Evolutionary conservation across 768 basidiomycete genomes (phyloP).

Genomic region (Nevesoporus exiguus): DNA sequence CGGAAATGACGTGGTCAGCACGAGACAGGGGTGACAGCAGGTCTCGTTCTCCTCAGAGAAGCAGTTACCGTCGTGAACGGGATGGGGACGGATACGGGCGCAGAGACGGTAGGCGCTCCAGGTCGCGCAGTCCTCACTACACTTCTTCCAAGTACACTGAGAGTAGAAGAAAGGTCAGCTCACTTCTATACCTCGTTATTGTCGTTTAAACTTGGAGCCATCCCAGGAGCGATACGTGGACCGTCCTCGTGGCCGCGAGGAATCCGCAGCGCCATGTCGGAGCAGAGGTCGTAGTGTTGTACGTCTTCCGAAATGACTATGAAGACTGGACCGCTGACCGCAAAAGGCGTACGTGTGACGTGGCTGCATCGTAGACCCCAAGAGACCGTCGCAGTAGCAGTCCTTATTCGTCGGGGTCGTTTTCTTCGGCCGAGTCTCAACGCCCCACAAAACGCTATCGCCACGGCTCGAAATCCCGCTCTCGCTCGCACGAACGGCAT

Average conservation of each 20-base stretch:
- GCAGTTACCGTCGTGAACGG: slow-evolving; percentile 5
- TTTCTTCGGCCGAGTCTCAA: slow-evolving; percentile 13
- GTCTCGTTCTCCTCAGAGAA: slow-evolving; percentile 25
- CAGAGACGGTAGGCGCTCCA: slow-evolving; percentile 18
- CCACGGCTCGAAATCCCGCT: slow-evolving; percentile 20
- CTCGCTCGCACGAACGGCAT: slow-evolving; percentile 18
- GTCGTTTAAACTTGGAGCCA: neutral
- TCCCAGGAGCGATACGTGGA: slow-evolving; percentile 12
- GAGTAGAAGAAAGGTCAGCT: slow-evolving; percentile 9
- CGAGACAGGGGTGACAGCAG: slow-evolving; percentile 20
- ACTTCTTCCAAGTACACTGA: slow-evolving; percentile 3
- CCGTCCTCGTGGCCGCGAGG: slow-evolving; percentile 1
- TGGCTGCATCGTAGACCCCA: slow-evolving; percentile 20
- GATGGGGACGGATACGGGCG: slow-evolving; percentile 7
- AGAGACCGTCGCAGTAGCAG: slow-evolving; percentile 15
- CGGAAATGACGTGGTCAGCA: slow-evolving; percentile 7
- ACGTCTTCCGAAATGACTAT: slow-evolving; percentile 13
- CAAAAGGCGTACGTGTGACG: slow-evolving; percentile 22
- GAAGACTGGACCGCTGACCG: slow-evolving; percentile 17
- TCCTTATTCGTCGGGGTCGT: slow-evolving; percentile 18
- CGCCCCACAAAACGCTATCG: slow-evolving; percentile 15
- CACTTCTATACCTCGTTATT: neutral
- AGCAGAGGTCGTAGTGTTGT: slow-evolving; percentile 28
- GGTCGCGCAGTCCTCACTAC: slow-evolving; percentile 20
- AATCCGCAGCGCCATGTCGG: slow-evolving; percentile 2